Percentiles rank a stretch among this genome's conserved stretches.
phyloP scores from a whole-genome alignment of 2,329 filamentous ascomycete species.

The Volutella citrinella region DNA sequence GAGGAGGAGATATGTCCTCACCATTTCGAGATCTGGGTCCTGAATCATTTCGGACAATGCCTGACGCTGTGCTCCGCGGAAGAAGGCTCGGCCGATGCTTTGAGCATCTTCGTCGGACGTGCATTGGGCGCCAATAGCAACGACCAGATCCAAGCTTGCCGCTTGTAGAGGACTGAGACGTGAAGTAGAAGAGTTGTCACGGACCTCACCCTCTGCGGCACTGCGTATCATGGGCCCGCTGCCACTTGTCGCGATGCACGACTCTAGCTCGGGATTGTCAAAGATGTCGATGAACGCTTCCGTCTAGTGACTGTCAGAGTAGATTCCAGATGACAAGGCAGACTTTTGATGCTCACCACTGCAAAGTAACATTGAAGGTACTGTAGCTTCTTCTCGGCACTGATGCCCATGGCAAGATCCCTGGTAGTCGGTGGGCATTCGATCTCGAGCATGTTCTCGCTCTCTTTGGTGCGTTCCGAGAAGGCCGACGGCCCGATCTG shows the following conservation, averaged over 20 bases:
- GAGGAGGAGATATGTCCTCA: conserved; percentile 44
- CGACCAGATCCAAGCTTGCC: background rate
- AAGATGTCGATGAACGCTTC: background rate
- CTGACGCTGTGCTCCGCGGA: background rate
- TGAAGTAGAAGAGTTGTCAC: no score
- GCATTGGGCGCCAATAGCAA: conserved; percentile 2
- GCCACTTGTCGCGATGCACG: background rate
- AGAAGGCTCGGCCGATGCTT: background rate
- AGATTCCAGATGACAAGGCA: background rate
- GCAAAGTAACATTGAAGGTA: background rate
- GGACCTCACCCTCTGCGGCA: no score
- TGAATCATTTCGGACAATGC: background rate
- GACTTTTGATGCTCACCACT: conserved; percentile 1
- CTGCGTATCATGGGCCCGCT: background rate
- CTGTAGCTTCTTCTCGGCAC: background rate
- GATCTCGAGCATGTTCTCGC: conserved; percentile 2
- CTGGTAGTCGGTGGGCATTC: background rate
- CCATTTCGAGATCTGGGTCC: conserved; percentile 1
- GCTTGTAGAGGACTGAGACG: background rate
- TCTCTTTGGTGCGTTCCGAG: background rate
- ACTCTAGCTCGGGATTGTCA: background rate
- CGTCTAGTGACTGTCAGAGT: background rate
- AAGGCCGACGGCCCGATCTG: conserved; percentile 3
- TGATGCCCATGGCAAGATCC: background rate
- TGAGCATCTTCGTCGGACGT: background rate